phyloP scores from a whole-genome alignment of 2,329 filamentous ascomycete species.

The Ascocoryne sarcoides region DNA sequence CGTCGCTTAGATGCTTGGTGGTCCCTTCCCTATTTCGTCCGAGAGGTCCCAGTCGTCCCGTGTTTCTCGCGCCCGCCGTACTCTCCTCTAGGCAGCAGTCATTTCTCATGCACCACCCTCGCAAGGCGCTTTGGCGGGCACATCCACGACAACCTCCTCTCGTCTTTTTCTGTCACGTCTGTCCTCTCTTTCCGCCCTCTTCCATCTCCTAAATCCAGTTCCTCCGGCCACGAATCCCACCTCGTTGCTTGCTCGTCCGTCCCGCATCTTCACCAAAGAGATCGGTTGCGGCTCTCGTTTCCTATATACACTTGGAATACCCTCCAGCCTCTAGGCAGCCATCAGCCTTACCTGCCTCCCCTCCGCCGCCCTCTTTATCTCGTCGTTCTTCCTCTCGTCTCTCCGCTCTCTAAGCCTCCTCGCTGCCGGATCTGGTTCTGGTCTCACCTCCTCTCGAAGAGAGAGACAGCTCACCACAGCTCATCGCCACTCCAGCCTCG shows the following conservation, averaged over 20 bases:
- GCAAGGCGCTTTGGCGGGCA: constrained; percentile 1
- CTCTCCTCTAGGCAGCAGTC: constrained; percentile 2
- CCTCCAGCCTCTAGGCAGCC: constrained; percentile 1
- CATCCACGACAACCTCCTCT: not conserved
- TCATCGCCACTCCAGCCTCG: not conserved
- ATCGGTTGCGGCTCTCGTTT: not conserved
- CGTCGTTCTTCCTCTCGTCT: not conserved
- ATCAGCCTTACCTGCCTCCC: constrained; percentile 1
- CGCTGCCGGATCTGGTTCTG: not conserved
- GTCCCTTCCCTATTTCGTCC: too few relatives aligned
- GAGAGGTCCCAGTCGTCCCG: too few relatives aligned
- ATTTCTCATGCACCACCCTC: not conserved
- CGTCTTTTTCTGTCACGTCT: not conserved
- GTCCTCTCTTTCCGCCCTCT: not conserved
- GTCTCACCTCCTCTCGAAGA: not conserved
- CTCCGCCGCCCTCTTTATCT: not conserved
- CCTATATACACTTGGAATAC: not conserved
- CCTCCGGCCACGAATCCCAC: not conserved
- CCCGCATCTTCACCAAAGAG: not conserved
- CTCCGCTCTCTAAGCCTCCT: not conserved
- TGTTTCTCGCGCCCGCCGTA: too few relatives aligned
- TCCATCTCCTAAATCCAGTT: not conserved
- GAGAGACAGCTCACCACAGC: not conserved
- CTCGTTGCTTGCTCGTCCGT: not conserved
- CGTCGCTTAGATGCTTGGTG: too few relatives aligned